These are phyloP conservation scores for Candida suzukii DNA, from an alignment of 805 yeast genomes.

Conservation along the genomic window DNA sequence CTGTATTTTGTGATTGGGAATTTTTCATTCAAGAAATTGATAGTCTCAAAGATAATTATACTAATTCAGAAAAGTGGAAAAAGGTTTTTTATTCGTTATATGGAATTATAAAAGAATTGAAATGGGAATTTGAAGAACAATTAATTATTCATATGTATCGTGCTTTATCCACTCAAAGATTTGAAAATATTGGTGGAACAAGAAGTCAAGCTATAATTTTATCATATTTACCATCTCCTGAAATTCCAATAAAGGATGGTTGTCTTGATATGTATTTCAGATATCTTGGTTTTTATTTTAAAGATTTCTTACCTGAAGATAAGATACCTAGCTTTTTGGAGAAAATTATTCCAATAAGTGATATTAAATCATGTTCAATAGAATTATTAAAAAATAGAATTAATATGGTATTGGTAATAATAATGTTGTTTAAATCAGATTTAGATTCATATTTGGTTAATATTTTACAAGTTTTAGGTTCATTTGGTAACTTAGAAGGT, in stretches of 20 bases:
- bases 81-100: conserved; percentile 12
- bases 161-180: conserved; percentile 17
- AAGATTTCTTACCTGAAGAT: conserved; percentile 9
- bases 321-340: conserved; percentile 19
- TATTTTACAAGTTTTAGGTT: conserved; percentile 11
- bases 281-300: conserved; percentile 17
- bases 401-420: conserved; percentile 22
- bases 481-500: conserved; percentile 1
- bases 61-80: conserved; percentile 7
- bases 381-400: conserved; percentile 21
- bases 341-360: conserved; percentile 26
- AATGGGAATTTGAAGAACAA: conserved; percentile 25
- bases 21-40: conserved; percentile 18
- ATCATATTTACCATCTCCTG: conserved; percentile 9
- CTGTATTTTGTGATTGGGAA: conserved; percentile 24
- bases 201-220: conserved; percentile 4
- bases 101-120: conserved; percentile 15
- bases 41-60: conserved; percentile 1
- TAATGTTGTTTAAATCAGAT: conserved; percentile 21
- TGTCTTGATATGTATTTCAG: conserved; percentile 25
- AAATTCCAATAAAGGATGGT: conserved; percentile 17
- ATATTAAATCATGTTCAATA: conserved; percentile 17
- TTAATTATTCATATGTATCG: conserved; percentile 21
- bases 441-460: conserved; percentile 15
- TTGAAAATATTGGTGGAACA: conserved; percentile 19